These are phyloP conservation scores for Fusarium dlaminii DNA, from an alignment of 2,329 filamentous ascomycete genomes.

Conservation along the genomic window DNA sequence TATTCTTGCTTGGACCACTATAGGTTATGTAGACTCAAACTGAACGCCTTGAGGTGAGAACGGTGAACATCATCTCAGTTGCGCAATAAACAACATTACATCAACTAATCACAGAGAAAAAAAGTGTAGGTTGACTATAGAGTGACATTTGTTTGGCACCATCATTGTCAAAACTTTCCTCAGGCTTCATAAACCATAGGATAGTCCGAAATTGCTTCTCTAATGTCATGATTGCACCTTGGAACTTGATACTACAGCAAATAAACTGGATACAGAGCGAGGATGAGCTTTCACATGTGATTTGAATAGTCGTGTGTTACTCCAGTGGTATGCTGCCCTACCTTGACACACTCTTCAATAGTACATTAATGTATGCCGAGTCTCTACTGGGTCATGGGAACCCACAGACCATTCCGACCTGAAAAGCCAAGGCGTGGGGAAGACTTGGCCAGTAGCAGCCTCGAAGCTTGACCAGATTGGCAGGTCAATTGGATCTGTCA, in stretches of 20 bases:
- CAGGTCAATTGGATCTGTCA: accelerated
- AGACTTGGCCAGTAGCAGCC: not conserved
- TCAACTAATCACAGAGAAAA: no score
- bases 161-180: not conserved
- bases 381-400: not conserved
- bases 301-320: not conserved
- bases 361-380: not conserved
- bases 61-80: no score
- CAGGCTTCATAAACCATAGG: accelerated
- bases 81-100: accelerated
- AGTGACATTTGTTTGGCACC: accelerated
- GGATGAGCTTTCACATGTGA: accelerated
- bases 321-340: accelerated
- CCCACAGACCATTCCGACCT: not conserved
- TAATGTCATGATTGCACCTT: accelerated
- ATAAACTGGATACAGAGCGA: no score
- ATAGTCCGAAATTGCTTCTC: accelerated
- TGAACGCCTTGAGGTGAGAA: accelerated
- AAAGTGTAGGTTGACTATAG: accelerated
- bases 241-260: accelerated
- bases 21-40: not conserved
- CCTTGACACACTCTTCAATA: not conserved
- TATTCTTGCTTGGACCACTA: accelerated
- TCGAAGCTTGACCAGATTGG: not conserved
- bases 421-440: not conserved